These are phyloP conservation scores for Fusarium tupiense DNA, from an alignment of 2,329 filamentous ascomycete genomes.

Conservation along the genomic window DNA sequence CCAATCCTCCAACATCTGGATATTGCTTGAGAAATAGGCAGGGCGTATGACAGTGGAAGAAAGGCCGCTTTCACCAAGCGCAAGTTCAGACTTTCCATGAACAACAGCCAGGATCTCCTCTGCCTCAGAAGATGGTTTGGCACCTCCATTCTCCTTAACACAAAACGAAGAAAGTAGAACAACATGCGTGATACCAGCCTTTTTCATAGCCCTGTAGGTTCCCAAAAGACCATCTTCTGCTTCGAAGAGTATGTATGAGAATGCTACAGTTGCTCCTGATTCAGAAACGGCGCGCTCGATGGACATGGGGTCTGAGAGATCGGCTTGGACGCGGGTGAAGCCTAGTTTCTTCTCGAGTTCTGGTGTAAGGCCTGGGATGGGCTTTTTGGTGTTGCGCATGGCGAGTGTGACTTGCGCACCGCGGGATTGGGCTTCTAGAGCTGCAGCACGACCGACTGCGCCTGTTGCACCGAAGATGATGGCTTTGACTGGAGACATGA, in stretches of 20 bases:
- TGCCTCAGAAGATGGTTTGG: background rate
- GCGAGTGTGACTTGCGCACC: slow-evolving; percentile 11
- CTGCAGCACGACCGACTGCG: slow-evolving; percentile 13
- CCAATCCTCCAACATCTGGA: background rate
- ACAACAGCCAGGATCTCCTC: background rate
- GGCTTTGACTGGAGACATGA: slow-evolving; percentile 1
- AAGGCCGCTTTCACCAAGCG: background rate
- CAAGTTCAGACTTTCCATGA: slow-evolving; percentile 14
- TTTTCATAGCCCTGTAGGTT: slow-evolving; percentile 13
- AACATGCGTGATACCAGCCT: slow-evolving; percentile 7
- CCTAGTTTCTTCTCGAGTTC: background rate
- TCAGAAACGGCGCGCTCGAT: slow-evolving; percentile 2
- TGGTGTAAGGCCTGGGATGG: background rate
- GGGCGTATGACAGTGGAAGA: background rate
- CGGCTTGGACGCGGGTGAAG: slow-evolving; percentile 17
- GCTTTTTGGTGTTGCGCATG: slow-evolving; percentile 12
- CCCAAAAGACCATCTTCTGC: background rate
- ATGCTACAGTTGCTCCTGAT: slow-evolving; percentile 10
- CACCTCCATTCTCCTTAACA: background rate
- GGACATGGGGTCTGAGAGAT: slow-evolving; percentile 10
- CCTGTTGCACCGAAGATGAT: slow-evolving; percentile 27
- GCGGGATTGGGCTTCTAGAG: slow-evolving; percentile 11
- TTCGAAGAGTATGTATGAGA: slow-evolving; percentile 13
- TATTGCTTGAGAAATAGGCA: slow-evolving; percentile 21
- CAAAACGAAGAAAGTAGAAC: slow-evolving; percentile 4